Base-by-base conservation (phyloP, 2,329 filamentous ascomycete species). In the Myriangium duriaei region DNA sequence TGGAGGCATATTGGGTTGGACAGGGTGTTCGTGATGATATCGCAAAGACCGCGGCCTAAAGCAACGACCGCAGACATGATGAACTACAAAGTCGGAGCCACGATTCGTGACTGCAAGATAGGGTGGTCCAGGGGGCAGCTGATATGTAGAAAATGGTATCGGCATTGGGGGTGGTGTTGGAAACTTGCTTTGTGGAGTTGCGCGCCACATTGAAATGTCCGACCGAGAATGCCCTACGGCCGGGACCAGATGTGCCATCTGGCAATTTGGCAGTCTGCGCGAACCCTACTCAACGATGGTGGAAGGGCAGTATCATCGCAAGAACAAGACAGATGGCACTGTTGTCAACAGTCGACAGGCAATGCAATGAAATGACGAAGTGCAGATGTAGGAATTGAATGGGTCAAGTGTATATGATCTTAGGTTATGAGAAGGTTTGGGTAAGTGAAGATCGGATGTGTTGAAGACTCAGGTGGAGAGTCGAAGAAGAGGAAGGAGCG, bases 61-160 rank as follows among this genome's bases (percentile, higher is more conserved):
- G 32, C 55, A 58, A 12, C 54, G 46, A 34, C 51, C 48, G 42
- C 54, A 58, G 35, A 56, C 51, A 44, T 58, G 55, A 37, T 53
- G 36, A 10, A 39, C 36, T 9, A 39, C 11, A 15, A 39, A 39
- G 30, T 39, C 36, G 9, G 36, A 39, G 16, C 36, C 36, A 13
- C 30, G 16, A 12, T 29, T n/a, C 10, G 36, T 39, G 18, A 39
- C 16, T 11, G 36, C 36, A n/a, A 18, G n/a, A 18, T 32, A 39
- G 11, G 36, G 36, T 16, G 36, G 36, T 10, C 26, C 35, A 11
- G 32, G 15, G 16, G 18, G 35, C n/a, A 30, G 24, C 2, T n/a
- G 11, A 11, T 14, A 15, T 2, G 32, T n/a, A 9, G 37, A 26
- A 12, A 18, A 11, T 9, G 18, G 30, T 4, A 18, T 10, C 9